Evolutionary conservation across 371 early-diverging fungal species (phyloP).

Genomic region (Mortierella sp.): DNA sequence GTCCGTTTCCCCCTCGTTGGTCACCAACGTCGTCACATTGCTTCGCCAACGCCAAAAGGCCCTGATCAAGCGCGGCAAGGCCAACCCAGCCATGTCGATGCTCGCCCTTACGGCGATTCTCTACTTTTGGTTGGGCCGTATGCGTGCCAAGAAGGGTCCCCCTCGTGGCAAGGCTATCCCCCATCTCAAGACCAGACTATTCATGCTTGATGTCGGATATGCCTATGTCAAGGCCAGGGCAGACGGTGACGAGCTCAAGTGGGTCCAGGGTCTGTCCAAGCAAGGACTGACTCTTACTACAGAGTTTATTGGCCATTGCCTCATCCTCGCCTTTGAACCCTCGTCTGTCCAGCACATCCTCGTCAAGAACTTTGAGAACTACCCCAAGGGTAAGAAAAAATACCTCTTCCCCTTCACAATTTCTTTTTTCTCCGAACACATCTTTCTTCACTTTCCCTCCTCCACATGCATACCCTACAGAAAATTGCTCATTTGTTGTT

Average conservation of each 20-base stretch:
- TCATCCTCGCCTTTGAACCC: slow-evolving; percentile 54
- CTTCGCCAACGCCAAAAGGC: slow-evolving; percentile 52
- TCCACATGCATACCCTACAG: background rate
- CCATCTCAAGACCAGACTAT: slow-evolving; percentile 29
- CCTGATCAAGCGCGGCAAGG: slow-evolving; percentile 50
- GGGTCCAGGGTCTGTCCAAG: slow-evolving; percentile 47
- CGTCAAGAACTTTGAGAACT: slow-evolving; percentile 59
- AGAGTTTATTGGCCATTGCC: slow-evolving; percentile 43
- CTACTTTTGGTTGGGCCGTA: slow-evolving; percentile 55
- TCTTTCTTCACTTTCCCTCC: background rate
- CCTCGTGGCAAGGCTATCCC: slow-evolving; percentile 51
- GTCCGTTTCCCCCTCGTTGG: slow-evolving; percentile 37
- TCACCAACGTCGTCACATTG: slow-evolving; percentile 42
- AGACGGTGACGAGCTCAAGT: slow-evolving; percentile 46
- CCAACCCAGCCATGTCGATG: slow-evolving; percentile 56
- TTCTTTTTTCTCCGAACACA: background rate
- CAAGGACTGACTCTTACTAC: slow-evolving; percentile 51
- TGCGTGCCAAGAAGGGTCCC: slow-evolving; percentile 48
- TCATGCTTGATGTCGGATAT: slow-evolving; percentile 47
- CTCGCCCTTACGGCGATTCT: slow-evolving; percentile 51
- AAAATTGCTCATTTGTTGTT: background rate
- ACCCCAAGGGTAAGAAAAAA: slow-evolving; percentile 47
- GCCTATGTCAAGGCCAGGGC: slow-evolving; percentile 34
- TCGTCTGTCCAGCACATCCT: slow-evolving; percentile 57
- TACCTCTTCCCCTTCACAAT: background rate